Percentiles rank a stretch among this genome's conserved stretches.
Conservation (phyloP, 169 alveolate species). For the Babesia bigemina region DNA sequence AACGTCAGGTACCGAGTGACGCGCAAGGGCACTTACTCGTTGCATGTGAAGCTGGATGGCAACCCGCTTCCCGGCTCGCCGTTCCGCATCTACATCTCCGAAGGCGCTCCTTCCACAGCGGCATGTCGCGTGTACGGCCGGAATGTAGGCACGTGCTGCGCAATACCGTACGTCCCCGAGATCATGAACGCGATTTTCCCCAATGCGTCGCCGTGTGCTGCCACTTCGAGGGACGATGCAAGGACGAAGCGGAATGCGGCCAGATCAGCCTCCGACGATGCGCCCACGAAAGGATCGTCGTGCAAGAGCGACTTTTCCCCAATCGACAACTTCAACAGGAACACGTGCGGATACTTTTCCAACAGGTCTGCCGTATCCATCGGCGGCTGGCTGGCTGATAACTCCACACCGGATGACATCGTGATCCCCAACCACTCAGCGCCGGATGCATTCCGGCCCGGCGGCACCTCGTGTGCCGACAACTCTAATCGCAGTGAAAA, state of each 20-base stretch:
- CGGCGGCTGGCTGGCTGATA: not conserved
- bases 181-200: constrained; percentile 41
- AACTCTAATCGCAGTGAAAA: not conserved
- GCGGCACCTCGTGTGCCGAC: not conserved
- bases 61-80: constrained; percentile 66
- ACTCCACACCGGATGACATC: too few species aligned
- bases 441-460: not conserved
- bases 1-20: constrained; percentile 51
- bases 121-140: constrained; percentile 43
- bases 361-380: not conserved
- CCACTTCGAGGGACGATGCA: not conserved
- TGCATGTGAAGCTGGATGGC: constrained; percentile 66
- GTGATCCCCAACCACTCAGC: not conserved
- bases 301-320: not conserved
- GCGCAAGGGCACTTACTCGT: constrained; percentile 39
- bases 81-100: constrained; percentile 57
- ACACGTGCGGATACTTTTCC: not conserved
- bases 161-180: constrained; percentile 47
- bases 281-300: not conserved
- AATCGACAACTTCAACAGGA: too few species aligned
- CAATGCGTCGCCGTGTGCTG: not conserved
- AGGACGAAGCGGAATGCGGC: not conserved
- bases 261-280: not conserved
- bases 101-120: constrained; percentile 23
- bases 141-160: constrained; percentile 20